These are phyloP conservation scores for Leishmania lainsoni DNA, from an alignment of 208 protist species.

Conservation along the genomic window DNA sequence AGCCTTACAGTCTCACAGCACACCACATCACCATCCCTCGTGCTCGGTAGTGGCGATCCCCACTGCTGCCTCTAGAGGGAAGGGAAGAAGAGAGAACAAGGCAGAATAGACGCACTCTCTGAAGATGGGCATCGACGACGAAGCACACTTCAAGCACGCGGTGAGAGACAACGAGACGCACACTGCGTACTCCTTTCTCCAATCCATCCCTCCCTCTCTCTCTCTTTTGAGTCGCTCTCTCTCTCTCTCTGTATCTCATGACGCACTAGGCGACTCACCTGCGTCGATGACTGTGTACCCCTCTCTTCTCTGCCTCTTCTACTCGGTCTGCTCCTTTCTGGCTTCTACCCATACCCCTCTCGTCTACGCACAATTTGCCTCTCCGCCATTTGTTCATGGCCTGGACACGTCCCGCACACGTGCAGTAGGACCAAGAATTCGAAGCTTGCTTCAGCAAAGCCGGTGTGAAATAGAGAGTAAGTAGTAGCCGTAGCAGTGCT, in stretches of 20 bases:
- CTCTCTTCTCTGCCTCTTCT: not conserved
- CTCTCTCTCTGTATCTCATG: not conserved
- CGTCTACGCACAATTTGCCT: no score
- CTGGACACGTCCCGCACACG: not conserved
- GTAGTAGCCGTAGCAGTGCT: not conserved
- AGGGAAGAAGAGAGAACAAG: not conserved
- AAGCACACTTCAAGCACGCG: not conserved
- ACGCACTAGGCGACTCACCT: not conserved
- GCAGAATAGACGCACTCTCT: not conserved
- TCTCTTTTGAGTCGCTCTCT: not conserved
- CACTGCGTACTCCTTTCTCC: not conserved
- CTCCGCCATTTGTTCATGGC: slow-evolving; percentile 2
- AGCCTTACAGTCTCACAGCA: not conserved
- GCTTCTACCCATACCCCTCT: no score
- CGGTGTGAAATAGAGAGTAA: not conserved
- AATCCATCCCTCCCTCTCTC: not conserved
- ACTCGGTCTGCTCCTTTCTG: no score
- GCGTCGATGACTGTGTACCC: not conserved
- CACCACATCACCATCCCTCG: not conserved
- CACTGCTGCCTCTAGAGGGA: not conserved
- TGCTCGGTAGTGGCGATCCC: not conserved
- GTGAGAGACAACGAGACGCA: not conserved
- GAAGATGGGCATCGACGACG: not conserved
- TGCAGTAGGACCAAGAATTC: not conserved
- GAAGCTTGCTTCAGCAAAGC: slow-evolving; percentile 3